Conservation (phyloP, 2,329 filamentous ascomycete genomes). For the Dactylellina drechsleri region DNA sequence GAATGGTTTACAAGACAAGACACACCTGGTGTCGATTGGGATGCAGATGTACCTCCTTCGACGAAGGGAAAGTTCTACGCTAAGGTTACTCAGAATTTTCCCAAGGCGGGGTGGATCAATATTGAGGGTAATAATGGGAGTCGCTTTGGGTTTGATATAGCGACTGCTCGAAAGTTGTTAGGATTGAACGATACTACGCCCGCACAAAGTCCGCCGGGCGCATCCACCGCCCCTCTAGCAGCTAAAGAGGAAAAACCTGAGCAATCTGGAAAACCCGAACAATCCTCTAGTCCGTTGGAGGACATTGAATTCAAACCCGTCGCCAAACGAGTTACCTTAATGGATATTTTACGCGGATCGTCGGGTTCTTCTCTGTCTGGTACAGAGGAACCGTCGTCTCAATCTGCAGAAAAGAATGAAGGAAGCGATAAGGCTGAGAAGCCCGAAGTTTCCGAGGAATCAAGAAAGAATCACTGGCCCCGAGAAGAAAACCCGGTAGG, state of each 20-base stretch:
- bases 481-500: not conserved
- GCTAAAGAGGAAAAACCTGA: no score
- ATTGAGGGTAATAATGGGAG: no score
- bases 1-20: not conserved
- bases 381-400: not conserved
- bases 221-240: no score
- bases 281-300: no score
- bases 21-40: not conserved
- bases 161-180: no score
- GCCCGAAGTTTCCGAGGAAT: not conserved
- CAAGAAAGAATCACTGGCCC: not conserved
- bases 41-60: constrained; percentile 3
- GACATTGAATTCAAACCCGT: constrained; percentile 4
- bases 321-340: constrained; percentile 21
- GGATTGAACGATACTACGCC: not conserved
- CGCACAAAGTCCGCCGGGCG: no score
- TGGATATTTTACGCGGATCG: constrained; percentile 30
- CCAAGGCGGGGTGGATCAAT: no score
- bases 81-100: not conserved
- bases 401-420: not conserved
- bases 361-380: not conserved
- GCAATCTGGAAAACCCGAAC: no score
- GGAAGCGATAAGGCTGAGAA: not conserved
- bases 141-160: no score
- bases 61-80: not conserved